Evolutionary conservation across 768 basidiomycete genomes (phyloP).

Genomic region (Cystobasidiopsis lactophilus): DNA sequence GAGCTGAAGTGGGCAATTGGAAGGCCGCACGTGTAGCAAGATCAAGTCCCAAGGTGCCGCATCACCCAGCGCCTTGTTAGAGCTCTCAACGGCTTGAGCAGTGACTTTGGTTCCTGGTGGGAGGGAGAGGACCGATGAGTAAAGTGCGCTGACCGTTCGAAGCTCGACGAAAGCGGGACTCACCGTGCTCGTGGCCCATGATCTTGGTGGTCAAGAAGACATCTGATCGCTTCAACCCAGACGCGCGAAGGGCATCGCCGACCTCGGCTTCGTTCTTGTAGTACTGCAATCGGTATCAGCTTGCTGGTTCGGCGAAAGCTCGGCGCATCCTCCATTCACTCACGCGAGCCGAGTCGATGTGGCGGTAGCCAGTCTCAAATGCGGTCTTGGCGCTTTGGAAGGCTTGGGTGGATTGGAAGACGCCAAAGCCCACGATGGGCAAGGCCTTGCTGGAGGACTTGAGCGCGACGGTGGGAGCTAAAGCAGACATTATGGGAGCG

Average conservation of each 20-base stretch:
- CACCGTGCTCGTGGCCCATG: slow-evolving; percentile 14
- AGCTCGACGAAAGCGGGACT: neutral
- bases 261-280: slow-evolving; percentile 4
- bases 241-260: slow-evolving; percentile 1
- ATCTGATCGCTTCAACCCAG: neutral
- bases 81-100: neutral
- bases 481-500: too few relatives aligned
- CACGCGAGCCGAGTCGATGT: slow-evolving; percentile 7
- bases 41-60: slow-evolving; percentile 19
- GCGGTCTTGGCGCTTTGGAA: too few relatives aligned
- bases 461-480: too few relatives aligned
- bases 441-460: too few relatives aligned
- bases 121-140: neutral
- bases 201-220: slow-evolving; percentile 19
- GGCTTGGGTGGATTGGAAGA: too few relatives aligned
- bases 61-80: neutral
- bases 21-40: slow-evolving; percentile 26
- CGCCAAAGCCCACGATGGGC: too few relatives aligned
- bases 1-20: too few relatives aligned
- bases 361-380: slow-evolving; percentile 9
- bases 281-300: too few relatives aligned
- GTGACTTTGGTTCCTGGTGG: too few relatives aligned
- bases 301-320: too few relatives aligned
- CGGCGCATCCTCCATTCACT: too few relatives aligned
- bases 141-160: neutral